Percentiles rank a stretch among this genome's conserved stretches.
Conservation (phyloP, 148 eudicot species). For the Rhododendron vialii region DNA sequence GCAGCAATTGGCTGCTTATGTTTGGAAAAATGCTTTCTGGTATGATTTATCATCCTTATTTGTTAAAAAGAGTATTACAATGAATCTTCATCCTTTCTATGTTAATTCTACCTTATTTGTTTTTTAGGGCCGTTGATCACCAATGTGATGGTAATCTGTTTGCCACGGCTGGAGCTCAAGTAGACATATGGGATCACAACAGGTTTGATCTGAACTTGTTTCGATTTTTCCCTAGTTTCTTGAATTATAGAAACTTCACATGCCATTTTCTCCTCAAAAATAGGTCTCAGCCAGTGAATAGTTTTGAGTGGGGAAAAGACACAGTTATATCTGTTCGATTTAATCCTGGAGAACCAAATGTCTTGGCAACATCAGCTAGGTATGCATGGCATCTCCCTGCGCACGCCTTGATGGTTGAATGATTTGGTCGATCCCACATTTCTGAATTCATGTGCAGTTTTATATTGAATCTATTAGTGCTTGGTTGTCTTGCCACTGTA, state of each 20-base stretch:
- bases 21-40: conserved; percentile 76
- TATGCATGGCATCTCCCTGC: conserved; percentile 17
- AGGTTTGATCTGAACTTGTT: conserved; percentile 38
- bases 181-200: conserved; percentile 94
- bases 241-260: background rate
- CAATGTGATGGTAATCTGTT: conserved; percentile 81
- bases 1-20: conserved; percentile 72
- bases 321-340: conserved; percentile 85
- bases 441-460: background rate
- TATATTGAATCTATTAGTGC: background rate
- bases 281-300: conserved; percentile 94
- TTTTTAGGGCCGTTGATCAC: conserved; percentile 81
- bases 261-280: conserved; percentile 8
- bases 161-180: conserved; percentile 97
- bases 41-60: conserved; percentile 19
- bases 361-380: conserved; percentile 92
- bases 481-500: background rate
- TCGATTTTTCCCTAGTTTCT: background rate
- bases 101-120: background rate
- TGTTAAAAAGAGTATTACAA: background rate
- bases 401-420: conserved; percentile 1
- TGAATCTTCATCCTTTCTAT: background rate
- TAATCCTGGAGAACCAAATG: conserved; percentile 88
- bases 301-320: conserved; percentile 86
- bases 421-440: background rate